These are phyloP conservation scores for Tricholomella constricta DNA, from an alignment of 768 basidiomycete genomes.

Conservation along the genomic window DNA sequence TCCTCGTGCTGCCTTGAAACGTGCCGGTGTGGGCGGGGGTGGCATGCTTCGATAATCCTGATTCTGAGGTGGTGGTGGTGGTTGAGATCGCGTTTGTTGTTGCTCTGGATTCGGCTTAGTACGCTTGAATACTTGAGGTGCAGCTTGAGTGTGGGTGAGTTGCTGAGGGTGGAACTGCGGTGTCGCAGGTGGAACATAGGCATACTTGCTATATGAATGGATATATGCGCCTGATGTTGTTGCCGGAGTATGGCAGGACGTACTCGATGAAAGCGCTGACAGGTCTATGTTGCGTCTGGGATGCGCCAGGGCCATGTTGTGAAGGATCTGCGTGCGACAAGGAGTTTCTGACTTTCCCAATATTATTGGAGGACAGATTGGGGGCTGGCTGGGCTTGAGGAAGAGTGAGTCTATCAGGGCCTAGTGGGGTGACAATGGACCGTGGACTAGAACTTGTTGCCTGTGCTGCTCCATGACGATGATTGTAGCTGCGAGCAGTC, in stretches of 20 bases:
- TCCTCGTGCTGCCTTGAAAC: constrained; percentile 25
- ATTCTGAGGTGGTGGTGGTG: constrained; percentile 9
- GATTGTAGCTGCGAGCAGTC: constrained; percentile 19
- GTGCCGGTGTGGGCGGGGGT: constrained; percentile 24
- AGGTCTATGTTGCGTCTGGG: constrained; percentile 38
- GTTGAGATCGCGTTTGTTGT: constrained; percentile 19
- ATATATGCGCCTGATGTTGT: constrained; percentile 19
- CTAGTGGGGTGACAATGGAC: constrained; percentile 54
- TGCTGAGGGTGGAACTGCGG: constrained; percentile 40
- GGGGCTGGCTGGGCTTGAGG: constrained; percentile 60
- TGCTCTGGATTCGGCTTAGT: constrained; percentile 26
- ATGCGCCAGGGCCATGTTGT: constrained; percentile 23
- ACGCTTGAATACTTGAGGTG: constrained; percentile 41
- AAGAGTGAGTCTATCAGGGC: constrained; percentile 67
- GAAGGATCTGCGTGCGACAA: constrained; percentile 26
- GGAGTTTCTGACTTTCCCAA: constrained; percentile 16
- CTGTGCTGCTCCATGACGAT: constrained; percentile 20
- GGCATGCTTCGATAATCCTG: constrained; percentile 19
- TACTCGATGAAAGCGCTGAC: constrained; percentile 32
- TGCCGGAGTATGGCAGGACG: constrained; percentile 18
- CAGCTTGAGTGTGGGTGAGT: constrained; percentile 44
- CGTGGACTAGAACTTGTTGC: constrained; percentile 60
- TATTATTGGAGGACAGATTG: constrained; percentile 34
- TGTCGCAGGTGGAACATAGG: constrained; percentile 55
- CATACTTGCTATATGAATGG: constrained; percentile 56